Evolutionary conservation across 2,329 filamentous ascomycete species (phyloP).

Genomic region (Fusarium xylarioides): DNA sequence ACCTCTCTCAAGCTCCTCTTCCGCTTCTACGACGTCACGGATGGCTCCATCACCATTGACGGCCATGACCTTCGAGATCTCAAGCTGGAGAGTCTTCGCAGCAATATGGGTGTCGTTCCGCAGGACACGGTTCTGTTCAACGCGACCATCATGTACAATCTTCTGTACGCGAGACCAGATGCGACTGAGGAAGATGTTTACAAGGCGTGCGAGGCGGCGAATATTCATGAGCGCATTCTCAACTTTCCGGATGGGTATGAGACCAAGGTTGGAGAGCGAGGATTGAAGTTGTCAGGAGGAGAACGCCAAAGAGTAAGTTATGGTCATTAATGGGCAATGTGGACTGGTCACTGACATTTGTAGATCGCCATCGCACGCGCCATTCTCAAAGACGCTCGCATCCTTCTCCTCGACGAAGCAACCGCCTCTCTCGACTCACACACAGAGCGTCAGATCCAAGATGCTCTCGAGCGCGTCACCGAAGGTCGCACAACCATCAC

Average conservation of each 20-base stretch:
- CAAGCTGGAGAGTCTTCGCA: slow-evolving; percentile 51
- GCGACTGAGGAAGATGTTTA: slow-evolving; percentile 60
- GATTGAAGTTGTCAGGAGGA: slow-evolving; percentile 65
- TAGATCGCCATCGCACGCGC: slow-evolving; percentile 68
- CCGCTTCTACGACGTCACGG: slow-evolving; percentile 60
- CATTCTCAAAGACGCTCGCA: slow-evolving; percentile 73
- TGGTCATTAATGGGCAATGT: not conserved
- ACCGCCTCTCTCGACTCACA: slow-evolving; percentile 74
- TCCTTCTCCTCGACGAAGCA: slow-evolving; percentile 76
- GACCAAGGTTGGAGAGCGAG: slow-evolving; percentile 63
- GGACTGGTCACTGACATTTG: not conserved
- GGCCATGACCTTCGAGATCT: slow-evolving; percentile 56
- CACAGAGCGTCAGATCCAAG: slow-evolving; percentile 67
- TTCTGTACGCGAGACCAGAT: slow-evolving; percentile 60
- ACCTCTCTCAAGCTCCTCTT: slow-evolving; percentile 60
- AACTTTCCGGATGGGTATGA: slow-evolving; percentile 62
- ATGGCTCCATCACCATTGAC: slow-evolving; percentile 57
- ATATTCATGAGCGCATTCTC: slow-evolving; percentile 64
- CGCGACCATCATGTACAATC: slow-evolving; percentile 64
- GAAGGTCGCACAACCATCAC: slow-evolving; percentile 62
- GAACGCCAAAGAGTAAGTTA: slow-evolving; percentile 63
- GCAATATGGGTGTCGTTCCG: slow-evolving; percentile 56
- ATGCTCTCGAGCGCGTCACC: slow-evolving; percentile 58
- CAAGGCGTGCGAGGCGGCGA: slow-evolving; percentile 61
- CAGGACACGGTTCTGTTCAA: slow-evolving; percentile 61